These are phyloP conservation scores for Hypomyces perniciosus DNA, from an alignment of 2,329 filamentous ascomycete species.

Conservation along the genomic window DNA sequence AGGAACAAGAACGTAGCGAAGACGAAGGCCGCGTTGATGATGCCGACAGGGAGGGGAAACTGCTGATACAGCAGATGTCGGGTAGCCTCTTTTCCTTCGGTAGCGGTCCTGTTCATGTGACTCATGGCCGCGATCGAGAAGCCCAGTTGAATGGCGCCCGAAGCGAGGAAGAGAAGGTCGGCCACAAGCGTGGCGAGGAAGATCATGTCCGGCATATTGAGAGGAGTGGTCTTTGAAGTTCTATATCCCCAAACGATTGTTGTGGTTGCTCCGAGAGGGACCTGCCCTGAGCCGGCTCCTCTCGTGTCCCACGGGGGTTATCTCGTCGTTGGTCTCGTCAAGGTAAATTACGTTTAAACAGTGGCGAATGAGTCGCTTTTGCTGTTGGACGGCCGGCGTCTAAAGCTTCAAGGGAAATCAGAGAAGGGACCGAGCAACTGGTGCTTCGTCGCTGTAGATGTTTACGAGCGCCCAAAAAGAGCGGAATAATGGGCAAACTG, in stretches of 20 bases:
- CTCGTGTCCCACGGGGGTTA: too few species aligned
- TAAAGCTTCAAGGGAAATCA: not conserved
- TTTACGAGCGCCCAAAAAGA: too few species aligned
- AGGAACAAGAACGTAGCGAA: constrained; percentile 64
- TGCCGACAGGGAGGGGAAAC: constrained; percentile 57
- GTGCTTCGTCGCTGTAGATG: too few species aligned
- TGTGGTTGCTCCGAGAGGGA: not conserved
- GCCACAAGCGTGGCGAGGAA: constrained; percentile 42
- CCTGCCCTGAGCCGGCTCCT: not conserved
- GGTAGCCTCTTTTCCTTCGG: constrained; percentile 42
- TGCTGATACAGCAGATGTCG: constrained; percentile 46
- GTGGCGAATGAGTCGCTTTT: not conserved
- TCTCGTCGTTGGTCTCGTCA: too few species aligned
- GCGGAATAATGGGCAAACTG: too few species aligned
- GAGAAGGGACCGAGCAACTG: too few species aligned
- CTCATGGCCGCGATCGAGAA: constrained; percentile 49
- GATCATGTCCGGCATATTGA: constrained; percentile 49
- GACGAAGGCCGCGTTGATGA: constrained; percentile 67
- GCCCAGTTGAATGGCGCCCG: constrained; percentile 49
- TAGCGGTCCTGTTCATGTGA: constrained; percentile 36
- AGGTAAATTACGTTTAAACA: not conserved
- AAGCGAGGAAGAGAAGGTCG: constrained; percentile 47
- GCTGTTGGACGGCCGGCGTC: constrained; percentile 6
- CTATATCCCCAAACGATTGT: not conserved
- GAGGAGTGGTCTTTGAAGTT: not conserved